Evolutionary conservation across 306 rosid genomes (phyloP).

Genomic region (Medicago arabica): DNA sequence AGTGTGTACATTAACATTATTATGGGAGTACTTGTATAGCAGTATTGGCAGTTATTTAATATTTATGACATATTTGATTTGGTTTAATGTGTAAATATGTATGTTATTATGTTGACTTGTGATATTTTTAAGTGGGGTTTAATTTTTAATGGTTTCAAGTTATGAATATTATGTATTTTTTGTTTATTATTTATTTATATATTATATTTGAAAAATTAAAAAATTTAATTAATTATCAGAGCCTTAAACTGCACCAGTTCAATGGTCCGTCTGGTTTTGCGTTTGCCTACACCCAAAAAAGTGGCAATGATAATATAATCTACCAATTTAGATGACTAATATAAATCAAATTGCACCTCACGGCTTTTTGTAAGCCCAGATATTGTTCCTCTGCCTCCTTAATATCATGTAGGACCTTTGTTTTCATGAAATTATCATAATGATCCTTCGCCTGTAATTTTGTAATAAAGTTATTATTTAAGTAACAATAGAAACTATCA

Average conservation of each 20-base stretch:
- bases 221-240: not conserved
- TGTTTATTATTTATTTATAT: not conserved
- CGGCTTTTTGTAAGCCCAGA: slow-evolving; percentile 56
- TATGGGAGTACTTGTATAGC: not conserved
- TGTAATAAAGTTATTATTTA: not conserved
- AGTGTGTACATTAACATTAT: not conserved
- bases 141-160: not conserved
- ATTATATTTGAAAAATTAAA: not conserved
- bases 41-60: not conserved
- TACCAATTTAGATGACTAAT: slow-evolving; percentile 30
- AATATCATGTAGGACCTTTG: slow-evolving; percentile 59
- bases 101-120: not conserved
- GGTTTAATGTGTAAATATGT: not conserved
- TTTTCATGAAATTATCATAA: slow-evolving; percentile 71
- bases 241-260: not conserved
- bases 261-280: not conserved
- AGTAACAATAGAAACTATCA: slow-evolving; percentile 14
- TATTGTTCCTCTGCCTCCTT: slow-evolving; percentile 59
- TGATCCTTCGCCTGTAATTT: slow-evolving; percentile 64
- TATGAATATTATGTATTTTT: not conserved
- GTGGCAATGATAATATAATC: slow-evolving; percentile 8
- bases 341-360: slow-evolving; percentile 55
- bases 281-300: slow-evolving; percentile 1
- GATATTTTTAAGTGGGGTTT: not conserved
- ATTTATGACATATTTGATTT: not conserved